Evolutionary conservation across 257 asterid genomes (phyloP).

Genomic region (Solanum phureja): DNA sequence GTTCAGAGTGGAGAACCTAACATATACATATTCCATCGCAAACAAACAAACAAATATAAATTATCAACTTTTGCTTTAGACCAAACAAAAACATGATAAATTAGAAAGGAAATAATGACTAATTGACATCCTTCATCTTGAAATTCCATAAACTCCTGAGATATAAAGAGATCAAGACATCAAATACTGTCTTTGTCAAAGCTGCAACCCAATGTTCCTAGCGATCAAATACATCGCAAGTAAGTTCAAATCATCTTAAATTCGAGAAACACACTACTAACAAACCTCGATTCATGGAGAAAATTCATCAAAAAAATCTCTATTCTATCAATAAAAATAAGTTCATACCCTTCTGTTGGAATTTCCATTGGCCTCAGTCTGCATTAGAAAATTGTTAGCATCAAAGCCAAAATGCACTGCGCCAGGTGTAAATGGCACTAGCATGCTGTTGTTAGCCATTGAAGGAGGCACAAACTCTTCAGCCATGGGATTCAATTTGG

Average conservation of each 20-base stretch:
- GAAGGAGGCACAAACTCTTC: slow-evolving; percentile 59
- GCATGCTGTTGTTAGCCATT: slow-evolving; percentile 6
- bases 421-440: slow-evolving; percentile 2
- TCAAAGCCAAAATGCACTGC: slow-evolving; percentile 47
- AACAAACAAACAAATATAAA: background rate
- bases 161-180: background rate
- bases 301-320: background rate
- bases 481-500: slow-evolving; percentile 62
- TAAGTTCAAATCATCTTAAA: background rate
- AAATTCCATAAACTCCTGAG: background rate
- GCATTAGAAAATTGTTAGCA: slow-evolving; percentile 41
- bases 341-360: slow-evolving; percentile 55
- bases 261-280: background rate
- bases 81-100: background rate
- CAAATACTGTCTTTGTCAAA: background rate
- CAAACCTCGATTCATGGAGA: background rate
- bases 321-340: background rate
- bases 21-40: background rate
- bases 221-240: background rate
- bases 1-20: background rate
- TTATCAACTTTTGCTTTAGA: background rate
- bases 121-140: slow-evolving; percentile 40
- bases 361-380: slow-evolving; percentile 35
- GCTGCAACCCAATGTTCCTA: background rate
- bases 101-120: background rate